phyloP scores from a whole-genome alignment of 805 yeast species.

The Kodamaea restingae region DNA sequence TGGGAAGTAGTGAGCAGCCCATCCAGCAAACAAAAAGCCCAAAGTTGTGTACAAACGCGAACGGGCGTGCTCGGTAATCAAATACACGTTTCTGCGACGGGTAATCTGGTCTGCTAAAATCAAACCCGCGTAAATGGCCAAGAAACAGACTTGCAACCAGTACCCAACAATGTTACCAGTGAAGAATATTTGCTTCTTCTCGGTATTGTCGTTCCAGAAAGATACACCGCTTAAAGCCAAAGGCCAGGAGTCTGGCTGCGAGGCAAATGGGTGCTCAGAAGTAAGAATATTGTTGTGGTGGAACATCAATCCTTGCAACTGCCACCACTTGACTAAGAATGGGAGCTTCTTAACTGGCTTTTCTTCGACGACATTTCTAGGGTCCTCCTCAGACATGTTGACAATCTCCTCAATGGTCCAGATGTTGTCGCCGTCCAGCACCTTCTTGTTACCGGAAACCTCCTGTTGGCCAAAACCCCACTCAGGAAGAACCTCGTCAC shows the following conservation, averaged over 20 bases:
- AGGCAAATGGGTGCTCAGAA: conserved; percentile 92
- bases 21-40: conserved; percentile 80
- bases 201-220: conserved; percentile 80
- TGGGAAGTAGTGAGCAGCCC: conserved; percentile 87
- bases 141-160: conserved; percentile 71
- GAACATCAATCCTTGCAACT: conserved; percentile 85
- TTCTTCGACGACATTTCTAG: conserved; percentile 61
- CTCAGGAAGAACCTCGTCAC: conserved; percentile 79
- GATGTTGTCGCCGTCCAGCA: conserved; percentile 58
- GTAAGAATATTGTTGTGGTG: conserved; percentile 84
- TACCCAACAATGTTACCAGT: conserved; percentile 88
- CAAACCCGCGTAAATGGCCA: conserved; percentile 61
- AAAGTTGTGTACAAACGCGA: conserved; percentile 72
- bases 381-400: conserved; percentile 49
- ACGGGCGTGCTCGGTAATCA: conserved; percentile 59
- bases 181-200: conserved; percentile 75
- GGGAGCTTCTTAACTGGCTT: conserved; percentile 60
- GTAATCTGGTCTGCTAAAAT: conserved; percentile 72
- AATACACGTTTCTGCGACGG: conserved; percentile 61
- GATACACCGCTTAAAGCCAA: conserved; percentile 85
- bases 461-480: conserved; percentile 95
- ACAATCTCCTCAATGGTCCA: conserved; percentile 77
- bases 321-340: conserved; percentile 84
- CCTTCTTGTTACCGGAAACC: conserved; percentile 89
- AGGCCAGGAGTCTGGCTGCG: conserved; percentile 92